Base-by-base conservation (phyloP, 805 yeast species). In the Cyberlindnera misumaiensis region DNA sequence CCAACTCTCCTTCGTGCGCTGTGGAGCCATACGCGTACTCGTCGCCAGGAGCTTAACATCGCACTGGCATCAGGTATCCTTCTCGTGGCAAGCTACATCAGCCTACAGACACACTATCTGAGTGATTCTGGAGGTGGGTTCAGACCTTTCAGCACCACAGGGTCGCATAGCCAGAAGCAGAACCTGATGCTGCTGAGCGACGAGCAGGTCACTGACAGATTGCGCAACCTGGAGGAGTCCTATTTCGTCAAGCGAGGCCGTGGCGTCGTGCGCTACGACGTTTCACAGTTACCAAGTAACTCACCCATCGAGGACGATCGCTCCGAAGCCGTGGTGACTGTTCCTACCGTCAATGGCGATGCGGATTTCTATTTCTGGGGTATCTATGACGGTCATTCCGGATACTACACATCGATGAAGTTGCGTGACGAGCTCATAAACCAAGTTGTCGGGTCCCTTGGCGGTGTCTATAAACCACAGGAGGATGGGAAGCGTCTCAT, bases 291-390 rank as follows among this genome's bases (percentile, higher is more conserved):
- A 37, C 83, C 97, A 8, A 82, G 94, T 32, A 93, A 93, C 59
- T 78, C 83, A 38, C 97, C 97, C 10, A 86, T 89, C 46, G 98
- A 93, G 58, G 98, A 93, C 58, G 96, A 86, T 53, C 75, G 93
- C 43, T 75, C 90, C 2, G 97, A 89, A 55, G 82, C 81, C 45
- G 77, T 84, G 27, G 75, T 83, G 8, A 83, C 82, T 39, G 80
- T 80, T 1, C 85, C 88, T 5, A 56, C 72, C 47, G 28, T 39
- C 14, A 68, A 71, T 59, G 51, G 64, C 51, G 48, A 52, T 16
- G 60, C 65, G n/a, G 96, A 90, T 59, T 82, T 96, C 83, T 83
- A 84, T 73, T 87, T 93, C 56, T 93, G 95, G 75, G 96, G 97
- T 5, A 77, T 93, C 0, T 90, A 82, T 57, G 98, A 93, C 60